Evolutionary conservation across 768 basidiomycete genomes (phyloP).

Genomic region (Pleurotus ostreatus): DNA sequence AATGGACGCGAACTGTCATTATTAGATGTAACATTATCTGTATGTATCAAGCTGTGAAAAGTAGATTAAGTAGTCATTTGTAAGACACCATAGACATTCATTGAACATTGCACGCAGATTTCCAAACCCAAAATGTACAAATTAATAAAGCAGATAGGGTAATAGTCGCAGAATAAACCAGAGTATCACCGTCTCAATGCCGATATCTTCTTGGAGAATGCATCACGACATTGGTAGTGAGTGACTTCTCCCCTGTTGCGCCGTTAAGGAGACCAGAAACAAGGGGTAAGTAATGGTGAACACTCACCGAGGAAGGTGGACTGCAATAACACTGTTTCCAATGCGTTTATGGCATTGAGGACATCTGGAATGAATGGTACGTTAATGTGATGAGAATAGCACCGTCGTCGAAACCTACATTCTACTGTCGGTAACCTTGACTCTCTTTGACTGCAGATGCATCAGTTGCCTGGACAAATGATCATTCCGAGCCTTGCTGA

Average conservation of each 20-base stretch:
- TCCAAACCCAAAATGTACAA: background rate
- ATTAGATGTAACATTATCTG: conserved; percentile 3
- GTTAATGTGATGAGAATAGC: no score
- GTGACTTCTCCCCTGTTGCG: conserved; percentile 84
- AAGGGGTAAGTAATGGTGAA: background rate
- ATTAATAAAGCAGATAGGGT: background rate
- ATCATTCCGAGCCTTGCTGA: conserved; percentile 75
- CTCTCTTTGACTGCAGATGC: conserved; percentile 72
- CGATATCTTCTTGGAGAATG: conserved; percentile 58
- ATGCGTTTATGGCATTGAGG: conserved; percentile 94
- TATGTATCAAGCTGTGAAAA: conserved; percentile 5
- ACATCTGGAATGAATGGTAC: conserved; percentile 49
- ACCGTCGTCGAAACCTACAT: conserved; percentile 57
- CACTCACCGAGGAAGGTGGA: conserved; percentile 80
- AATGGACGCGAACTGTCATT: background rate
- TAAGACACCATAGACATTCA: background rate
- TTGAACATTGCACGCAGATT: background rate
- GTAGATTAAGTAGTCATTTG: conserved; percentile 2
- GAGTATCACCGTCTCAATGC: conserved; percentile 28
- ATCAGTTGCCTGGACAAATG: conserved; percentile 72
- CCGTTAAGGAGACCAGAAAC: background rate
- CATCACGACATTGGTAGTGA: conserved; percentile 92
- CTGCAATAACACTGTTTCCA: conserved; percentile 90
- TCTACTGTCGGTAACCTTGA: conserved; percentile 87
- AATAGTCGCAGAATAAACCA: background rate